Evolutionary conservation across 305 asterid genomes (phyloP).

Genomic region (Euphrasia arctica): DNA sequence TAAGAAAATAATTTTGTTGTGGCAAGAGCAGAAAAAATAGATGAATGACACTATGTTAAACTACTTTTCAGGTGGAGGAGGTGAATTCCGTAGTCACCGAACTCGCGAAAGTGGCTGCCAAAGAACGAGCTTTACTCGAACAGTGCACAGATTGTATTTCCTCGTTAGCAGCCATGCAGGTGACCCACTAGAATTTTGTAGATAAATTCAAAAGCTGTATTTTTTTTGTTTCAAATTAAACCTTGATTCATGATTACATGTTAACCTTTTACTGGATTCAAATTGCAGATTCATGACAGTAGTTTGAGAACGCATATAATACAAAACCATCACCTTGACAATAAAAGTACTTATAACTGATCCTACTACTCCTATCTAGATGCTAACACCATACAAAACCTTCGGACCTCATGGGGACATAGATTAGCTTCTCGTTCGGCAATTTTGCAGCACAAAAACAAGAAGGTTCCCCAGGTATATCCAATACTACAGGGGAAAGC

Average conservation of each 20-base stretch:
- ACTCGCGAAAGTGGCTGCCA: constrained; percentile 41
- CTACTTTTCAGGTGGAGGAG: constrained; percentile 21
- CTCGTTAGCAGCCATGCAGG: constrained; percentile 52
- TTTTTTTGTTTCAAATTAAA: neutral
- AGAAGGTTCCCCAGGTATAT: constrained; percentile 31
- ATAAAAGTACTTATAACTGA: constrained; percentile 52
- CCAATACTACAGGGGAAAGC: constrained; percentile 45
- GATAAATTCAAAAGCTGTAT: neutral
- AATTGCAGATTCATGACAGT: constrained; percentile 43
- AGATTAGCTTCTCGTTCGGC: constrained; percentile 27
- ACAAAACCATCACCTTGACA: constrained; percentile 58
- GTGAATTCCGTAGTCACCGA: constrained; percentile 37
- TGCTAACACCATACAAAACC: constrained; percentile 62
- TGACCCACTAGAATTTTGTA: constrained; percentile 10
- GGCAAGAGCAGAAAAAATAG: too few species aligned
- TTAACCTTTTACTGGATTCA: constrained; percentile 1
- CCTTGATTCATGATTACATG: neutral
- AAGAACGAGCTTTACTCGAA: constrained; percentile 48
- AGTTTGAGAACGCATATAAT: constrained; percentile 55
- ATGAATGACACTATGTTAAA: neutral
- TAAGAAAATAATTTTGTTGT: too few species aligned
- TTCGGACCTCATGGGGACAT: constrained; percentile 37
- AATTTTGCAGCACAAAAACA: constrained; percentile 34
- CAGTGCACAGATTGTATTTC: constrained; percentile 47
- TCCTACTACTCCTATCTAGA: constrained; percentile 42